A percentile compares a stretch with the other conserved stretches of the same genome.
Conservation (phyloP, 2,329 filamentous ascomycete species). For the Fusarium abutilonis region DNA sequence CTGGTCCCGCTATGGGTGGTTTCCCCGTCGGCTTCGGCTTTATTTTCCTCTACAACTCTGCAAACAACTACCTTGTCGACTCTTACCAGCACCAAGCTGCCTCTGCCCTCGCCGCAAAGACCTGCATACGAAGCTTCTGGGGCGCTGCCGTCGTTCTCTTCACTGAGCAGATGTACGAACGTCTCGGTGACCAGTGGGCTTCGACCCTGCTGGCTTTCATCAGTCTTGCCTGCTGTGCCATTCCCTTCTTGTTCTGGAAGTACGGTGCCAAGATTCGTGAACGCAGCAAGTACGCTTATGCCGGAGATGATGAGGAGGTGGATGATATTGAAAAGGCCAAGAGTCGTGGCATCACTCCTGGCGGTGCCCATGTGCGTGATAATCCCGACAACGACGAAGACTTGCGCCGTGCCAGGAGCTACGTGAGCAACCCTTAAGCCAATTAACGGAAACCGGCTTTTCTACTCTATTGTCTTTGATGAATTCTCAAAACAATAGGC, state of each 20-base stretch:
- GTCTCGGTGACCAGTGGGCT: constrained; percentile 80
- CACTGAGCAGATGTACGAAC: constrained; percentile 81
- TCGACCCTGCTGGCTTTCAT: constrained; percentile 77
- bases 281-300: constrained; percentile 77
- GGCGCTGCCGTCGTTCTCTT: constrained; percentile 81
- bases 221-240: constrained; percentile 79
- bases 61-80: constrained; percentile 77
- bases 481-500: constrained; percentile 4
- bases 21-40: constrained; percentile 81
- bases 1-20: constrained; percentile 76
- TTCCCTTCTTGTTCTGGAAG: constrained; percentile 84
- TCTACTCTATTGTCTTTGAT: neutral
- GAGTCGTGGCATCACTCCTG: constrained; percentile 29
- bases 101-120: constrained; percentile 83
- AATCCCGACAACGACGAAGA: constrained; percentile 51
- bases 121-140: constrained; percentile 82
- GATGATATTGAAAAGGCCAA: constrained; percentile 54
- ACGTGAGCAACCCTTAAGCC: constrained; percentile 57
- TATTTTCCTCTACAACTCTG: constrained; percentile 84
- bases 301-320: constrained; percentile 59
- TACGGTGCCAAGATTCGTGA: constrained; percentile 77
- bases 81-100: constrained; percentile 77
- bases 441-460: neutral
- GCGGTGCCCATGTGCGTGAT: constrained; percentile 45
- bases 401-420: constrained; percentile 56